phyloP scores from a whole-genome alignment of 2,329 filamentous ascomycete species.

The Neospermospora avenae region DNA sequence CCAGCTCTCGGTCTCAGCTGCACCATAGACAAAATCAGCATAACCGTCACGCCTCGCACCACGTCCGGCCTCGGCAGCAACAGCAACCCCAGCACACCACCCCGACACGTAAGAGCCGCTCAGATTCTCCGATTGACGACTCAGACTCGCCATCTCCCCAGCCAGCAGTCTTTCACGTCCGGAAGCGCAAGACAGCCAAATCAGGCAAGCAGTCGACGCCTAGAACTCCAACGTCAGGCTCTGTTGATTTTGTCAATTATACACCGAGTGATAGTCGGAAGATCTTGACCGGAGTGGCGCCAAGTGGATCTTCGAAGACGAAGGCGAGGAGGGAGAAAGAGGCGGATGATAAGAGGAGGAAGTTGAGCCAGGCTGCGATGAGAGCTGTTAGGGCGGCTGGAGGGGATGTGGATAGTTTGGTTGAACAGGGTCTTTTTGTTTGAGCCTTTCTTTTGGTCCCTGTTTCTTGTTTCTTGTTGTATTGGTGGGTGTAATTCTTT shows the following conservation, averaged over 20 bases:
- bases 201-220: constrained; percentile 32
- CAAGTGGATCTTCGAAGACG: constrained; percentile 87
- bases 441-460: constrained; percentile 24
- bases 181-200: constrained; percentile 27
- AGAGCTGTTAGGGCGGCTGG: constrained; percentile 68
- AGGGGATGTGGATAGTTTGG: constrained; percentile 57
- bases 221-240: constrained; percentile 38
- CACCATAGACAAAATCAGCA: constrained; percentile 10
- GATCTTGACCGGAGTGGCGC: constrained; percentile 86
- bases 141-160: constrained; percentile 15
- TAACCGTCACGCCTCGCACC: constrained; percentile 1
- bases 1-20: constrained; percentile 1
- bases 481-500: neutral
- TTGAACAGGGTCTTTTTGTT: constrained; percentile 49
- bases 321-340: constrained; percentile 91
- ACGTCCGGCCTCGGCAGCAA: constrained; percentile 15
- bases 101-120: constrained; percentile 10
- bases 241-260: constrained; percentile 79
- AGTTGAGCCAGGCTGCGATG: constrained; percentile 64
- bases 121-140: constrained; percentile 7
- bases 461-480: neutral
- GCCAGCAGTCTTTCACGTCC: constrained; percentile 22
- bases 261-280: constrained; percentile 74
- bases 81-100: constrained; percentile 9
- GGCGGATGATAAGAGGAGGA: constrained; percentile 70